Base-by-base conservation (phyloP, 306 rosid genomes). In the Begonia masoniana region DNA sequence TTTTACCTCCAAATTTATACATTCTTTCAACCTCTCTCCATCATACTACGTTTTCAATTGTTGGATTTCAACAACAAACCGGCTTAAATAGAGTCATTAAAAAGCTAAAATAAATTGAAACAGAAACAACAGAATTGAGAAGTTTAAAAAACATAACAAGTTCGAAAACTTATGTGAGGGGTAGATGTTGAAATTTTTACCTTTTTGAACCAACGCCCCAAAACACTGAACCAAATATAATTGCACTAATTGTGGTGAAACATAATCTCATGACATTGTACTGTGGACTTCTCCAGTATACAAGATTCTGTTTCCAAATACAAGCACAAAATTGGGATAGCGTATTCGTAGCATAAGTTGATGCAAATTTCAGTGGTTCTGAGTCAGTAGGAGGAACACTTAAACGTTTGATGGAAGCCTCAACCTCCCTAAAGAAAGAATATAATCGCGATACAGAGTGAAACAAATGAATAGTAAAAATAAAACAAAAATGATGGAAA, bases 221-320 rank as follows among this genome's bases (percentile, higher is more conserved):
- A 62, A 81, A 88, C 6, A 67, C 68, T 0, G 83, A 57, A 21
- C 96, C 94, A 55, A 88, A 67, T 77, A 88, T 59, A 24, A 88
- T 4, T 51, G 96, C 96, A 65, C 88, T 66, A 47, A 81, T 55
- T 15, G 72, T 14, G 19, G 96, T 88, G 63, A 84, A 88, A 61
- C 63, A 58, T 56, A 88, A 10, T 66, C 96, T 84, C 88, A 79
- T 77, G 56, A 75, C 83, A 71, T 81, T 84, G 59, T 88, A 88
- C 23, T 66, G 48, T 24, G 96, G 96, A 63, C 82, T 88, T 72
- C 96, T 88, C 94, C 94, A 88, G 67, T 88, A 88, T 13, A 84
- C 92, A 61, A 84, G 95, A 60, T 74, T 81, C 75, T 88, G 96
- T 63, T 88, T 88, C 96, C 94, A 77, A 11, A 84, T 58, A 62